Evolutionary conservation across 106 monocot genomes (phyloP).

Genomic region (Hemerocallis citrina): DNA sequence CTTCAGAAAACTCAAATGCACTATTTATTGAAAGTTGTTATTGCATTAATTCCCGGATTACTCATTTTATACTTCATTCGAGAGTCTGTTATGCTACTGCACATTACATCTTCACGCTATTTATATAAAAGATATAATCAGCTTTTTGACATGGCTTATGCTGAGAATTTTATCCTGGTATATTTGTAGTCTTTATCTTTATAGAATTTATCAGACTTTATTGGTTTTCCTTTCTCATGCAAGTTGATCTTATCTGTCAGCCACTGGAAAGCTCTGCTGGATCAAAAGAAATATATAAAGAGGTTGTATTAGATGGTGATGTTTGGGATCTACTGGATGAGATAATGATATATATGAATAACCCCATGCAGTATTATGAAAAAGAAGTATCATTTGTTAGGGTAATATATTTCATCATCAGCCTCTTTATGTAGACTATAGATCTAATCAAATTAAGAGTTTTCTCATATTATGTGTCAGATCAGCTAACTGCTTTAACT

Average conservation of each 20-base stretch:
- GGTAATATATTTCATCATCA: constrained; percentile 26
- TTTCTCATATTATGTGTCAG: background rate
- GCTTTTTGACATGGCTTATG: constrained; percentile 84
- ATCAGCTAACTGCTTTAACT: background rate
- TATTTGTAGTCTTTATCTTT: background rate
- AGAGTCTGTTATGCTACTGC: constrained; percentile 75
- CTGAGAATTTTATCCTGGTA: constrained; percentile 90
- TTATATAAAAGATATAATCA: constrained; percentile 84
- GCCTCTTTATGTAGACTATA: too few species aligned
- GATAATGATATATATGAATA: constrained; percentile 92
- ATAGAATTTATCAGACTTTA: background rate
- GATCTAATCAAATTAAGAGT: background rate
- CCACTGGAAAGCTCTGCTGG: constrained; percentile 49
- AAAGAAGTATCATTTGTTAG: constrained; percentile 81
- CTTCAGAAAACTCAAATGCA: constrained; percentile 69
- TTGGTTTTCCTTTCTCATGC: background rate
- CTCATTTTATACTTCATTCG: constrained; percentile 69
- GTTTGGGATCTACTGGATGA: constrained; percentile 94
- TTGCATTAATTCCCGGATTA: constrained; percentile 66
- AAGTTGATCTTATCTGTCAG: constrained; percentile 20
- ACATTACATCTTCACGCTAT: constrained; percentile 60
- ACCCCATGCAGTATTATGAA: constrained; percentile 88
- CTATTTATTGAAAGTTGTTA: constrained; percentile 66
- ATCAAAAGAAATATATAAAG: constrained; percentile 62
- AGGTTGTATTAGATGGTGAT: constrained; percentile 81